phyloP scores from a whole-genome alignment of 2,329 filamentous ascomycete genomes.

The Paraconiothyrium brasiliense region DNA sequence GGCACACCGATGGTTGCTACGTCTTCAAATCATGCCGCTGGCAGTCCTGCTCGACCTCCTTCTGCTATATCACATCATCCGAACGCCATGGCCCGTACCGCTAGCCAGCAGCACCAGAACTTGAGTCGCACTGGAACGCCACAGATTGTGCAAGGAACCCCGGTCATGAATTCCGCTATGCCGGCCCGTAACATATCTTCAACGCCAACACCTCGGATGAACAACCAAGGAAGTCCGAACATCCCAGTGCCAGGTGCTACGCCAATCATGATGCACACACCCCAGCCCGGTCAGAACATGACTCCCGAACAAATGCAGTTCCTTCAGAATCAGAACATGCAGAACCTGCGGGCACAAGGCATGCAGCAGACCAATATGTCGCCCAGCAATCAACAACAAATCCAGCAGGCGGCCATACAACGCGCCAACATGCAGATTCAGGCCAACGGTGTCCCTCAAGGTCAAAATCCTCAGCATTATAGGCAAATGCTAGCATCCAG shows the following conservation, averaged over 20 bases:
- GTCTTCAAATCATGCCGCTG: conserved; percentile 49
- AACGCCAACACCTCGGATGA: conserved; percentile 52
- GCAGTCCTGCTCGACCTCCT: conserved; percentile 50
- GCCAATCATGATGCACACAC: conserved; percentile 49
- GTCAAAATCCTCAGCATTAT: conserved; percentile 38
- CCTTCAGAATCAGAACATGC: conserved; percentile 38
- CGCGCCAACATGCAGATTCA: conserved; percentile 45
- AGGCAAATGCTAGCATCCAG: conserved; percentile 37
- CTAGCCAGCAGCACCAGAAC: conserved; percentile 48
- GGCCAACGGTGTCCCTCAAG: conserved; percentile 42
- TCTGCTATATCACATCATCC: conserved; percentile 50
- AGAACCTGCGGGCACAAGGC: conserved; percentile 28
- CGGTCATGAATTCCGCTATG: conserved; percentile 49
- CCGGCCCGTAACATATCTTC: conserved; percentile 48
- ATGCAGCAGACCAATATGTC: conserved; percentile 35
- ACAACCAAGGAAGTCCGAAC: conserved; percentile 48
- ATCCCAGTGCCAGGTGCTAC: conserved; percentile 46
- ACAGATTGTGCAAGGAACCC: conserved; percentile 50
- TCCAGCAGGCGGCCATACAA: conserved; percentile 43
- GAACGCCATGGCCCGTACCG: conserved; percentile 46
- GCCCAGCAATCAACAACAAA: conserved; percentile 21
- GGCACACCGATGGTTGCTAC: conserved; percentile 57
- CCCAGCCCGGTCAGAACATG: conserved; percentile 44
- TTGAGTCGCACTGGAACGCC: conserved; percentile 51
- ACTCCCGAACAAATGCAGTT: conserved; percentile 48